Evolutionary conservation across 2,329 filamentous ascomycete genomes (phyloP), one percentile per base, ranked within the genome.

Genomic region (Neocatenulostroma microsporum): DNA sequence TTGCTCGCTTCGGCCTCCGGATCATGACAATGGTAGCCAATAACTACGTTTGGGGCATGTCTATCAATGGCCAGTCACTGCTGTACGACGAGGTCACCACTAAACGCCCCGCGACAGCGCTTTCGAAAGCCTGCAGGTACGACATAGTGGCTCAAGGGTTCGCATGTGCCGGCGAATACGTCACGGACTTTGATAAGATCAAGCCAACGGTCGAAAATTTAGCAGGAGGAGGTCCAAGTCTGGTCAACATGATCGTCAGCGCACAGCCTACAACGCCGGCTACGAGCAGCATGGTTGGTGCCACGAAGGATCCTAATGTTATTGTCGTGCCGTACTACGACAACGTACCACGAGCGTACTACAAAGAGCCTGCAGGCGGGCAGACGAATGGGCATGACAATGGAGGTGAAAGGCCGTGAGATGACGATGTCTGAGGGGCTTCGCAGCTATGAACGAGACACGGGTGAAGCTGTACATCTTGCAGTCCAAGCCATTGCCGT

Each of bases 261-360:
- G 47, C 49, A 9, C 54, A 60, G 29, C 62, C 61, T 1, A 51
- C 56, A 15, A 62, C 59, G 13, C 54, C 56, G n/a, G 50, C 43
- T 19, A 63, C 61, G 6, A 52, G 53, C 41, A 48, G 49, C 1
- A 69, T 69, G 66, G 62, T 68, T n/a, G 61, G 62, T 2, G 50
- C 55, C 41, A 65, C 62, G 3, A 54, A 61, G 10, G 62, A 67
- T 48, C 54, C 55, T 29, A 54, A 66, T 43, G 57, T 62, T 21
- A 65, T 69, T 40, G 65, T 69, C 18, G 64, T 70, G 36, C 66
- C 66, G 3, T 69, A 69, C 42, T 68, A 69, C 46, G 64, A 69
- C 36, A 69, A 69, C 44, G 50, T 69, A 17, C 65, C 64, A 0
- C 48, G 62, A 31, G 53, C 57, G 6, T 50, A 31, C 28, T 49